A percentile compares a stretch with the other conserved stretches of the same genome.
phyloP scores from a whole-genome alignment of 495 filamentous ascomycete species.

The Friedmanniomyces endolithicus region DNA sequence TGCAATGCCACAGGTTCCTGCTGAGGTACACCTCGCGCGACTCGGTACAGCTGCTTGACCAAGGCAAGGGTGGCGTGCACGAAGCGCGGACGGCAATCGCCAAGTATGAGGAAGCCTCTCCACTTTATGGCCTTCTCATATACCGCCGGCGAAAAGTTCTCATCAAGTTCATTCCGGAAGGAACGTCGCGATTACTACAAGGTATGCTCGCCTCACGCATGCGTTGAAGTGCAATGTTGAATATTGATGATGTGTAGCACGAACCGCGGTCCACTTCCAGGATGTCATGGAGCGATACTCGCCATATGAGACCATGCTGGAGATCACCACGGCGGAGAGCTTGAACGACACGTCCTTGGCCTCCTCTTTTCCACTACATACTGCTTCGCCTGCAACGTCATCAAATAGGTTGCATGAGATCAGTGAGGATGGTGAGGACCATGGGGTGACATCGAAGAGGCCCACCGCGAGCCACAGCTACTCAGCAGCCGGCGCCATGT shows the following conservation, averaged over 20 bases:
- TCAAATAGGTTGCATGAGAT: conserved; percentile 82
- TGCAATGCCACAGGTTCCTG: conserved; percentile 58
- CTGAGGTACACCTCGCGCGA: conserved; percentile 85
- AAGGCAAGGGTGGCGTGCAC: conserved; percentile 70
- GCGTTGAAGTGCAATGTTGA: not conserved
- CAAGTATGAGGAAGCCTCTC: conserved; percentile 67
- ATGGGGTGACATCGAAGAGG: conserved; percentile 24
- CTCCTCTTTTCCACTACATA: conserved; percentile 78
- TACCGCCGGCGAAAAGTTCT: conserved; percentile 85
- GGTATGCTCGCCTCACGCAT: conserved; percentile 38
- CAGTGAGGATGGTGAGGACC: conserved; percentile 67
- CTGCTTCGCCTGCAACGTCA: conserved; percentile 76
- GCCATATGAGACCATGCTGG: conserved; percentile 73
- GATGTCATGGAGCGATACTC: conserved; percentile 73
- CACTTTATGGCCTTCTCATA: conserved; percentile 81
- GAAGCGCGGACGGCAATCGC: conserved; percentile 70
- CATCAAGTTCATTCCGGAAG: conserved; percentile 83
- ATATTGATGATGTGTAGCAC: conserved; percentile 45
- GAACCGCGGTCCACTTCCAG: conserved; percentile 87
- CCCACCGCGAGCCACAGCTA: conserved; percentile 15
- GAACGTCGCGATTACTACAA: conserved; percentile 77
- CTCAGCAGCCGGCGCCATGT: conserved; percentile 1
- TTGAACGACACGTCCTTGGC: conserved; percentile 79
- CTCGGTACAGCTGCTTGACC: conserved; percentile 65
- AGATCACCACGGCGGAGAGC: conserved; percentile 58